Evolutionary conservation across 345 rosid species (phyloP).

Genomic region (Excoecaria agallocha): DNA sequence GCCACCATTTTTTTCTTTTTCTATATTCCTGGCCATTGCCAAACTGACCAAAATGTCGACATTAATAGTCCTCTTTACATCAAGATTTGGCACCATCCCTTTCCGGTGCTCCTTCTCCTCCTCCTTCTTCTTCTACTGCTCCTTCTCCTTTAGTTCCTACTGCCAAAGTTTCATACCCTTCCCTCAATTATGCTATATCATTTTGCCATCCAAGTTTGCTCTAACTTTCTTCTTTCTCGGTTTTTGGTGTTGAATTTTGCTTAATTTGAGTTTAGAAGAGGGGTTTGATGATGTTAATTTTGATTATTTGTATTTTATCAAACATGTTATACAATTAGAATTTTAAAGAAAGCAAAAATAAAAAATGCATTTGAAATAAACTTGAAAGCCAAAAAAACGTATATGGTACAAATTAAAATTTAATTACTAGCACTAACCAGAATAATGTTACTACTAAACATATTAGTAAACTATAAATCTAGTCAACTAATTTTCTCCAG

Average conservation of each 20-base stretch:
- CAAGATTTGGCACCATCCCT: constrained; percentile 31
- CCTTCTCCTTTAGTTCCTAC: constrained; percentile 45
- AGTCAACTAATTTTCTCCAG: constrained; percentile 21
- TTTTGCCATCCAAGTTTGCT: constrained; percentile 20
- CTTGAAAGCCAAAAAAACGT: no score
- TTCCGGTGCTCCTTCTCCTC: constrained; percentile 28
- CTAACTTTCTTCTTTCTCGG: constrained; percentile 24
- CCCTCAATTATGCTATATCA: constrained; percentile 39
- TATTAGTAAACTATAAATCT: not conserved
- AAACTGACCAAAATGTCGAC: constrained; percentile 84
- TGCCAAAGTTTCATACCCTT: constrained; percentile 43
- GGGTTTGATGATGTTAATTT: not conserved
- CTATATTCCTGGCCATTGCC: constrained; percentile 91
- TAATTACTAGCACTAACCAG: no score
- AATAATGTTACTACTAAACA: not conserved
- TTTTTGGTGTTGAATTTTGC: constrained; percentile 20
- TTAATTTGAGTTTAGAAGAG: not conserved
- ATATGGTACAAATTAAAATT: no score
- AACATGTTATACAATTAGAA: not conserved
- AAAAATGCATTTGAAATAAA: no score
- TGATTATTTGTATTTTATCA: not conserved
- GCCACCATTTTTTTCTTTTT: constrained; percentile 93
- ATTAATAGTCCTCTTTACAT: constrained; percentile 51
- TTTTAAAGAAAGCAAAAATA: no score
- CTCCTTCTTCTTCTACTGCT: not conserved